A percentile compares a stretch with the other conserved stretches of the same genome.
These are phyloP conservation scores for Lactarius evosmus DNA, from an alignment of 768 basidiomycete species.

Conservation along the genomic window DNA sequence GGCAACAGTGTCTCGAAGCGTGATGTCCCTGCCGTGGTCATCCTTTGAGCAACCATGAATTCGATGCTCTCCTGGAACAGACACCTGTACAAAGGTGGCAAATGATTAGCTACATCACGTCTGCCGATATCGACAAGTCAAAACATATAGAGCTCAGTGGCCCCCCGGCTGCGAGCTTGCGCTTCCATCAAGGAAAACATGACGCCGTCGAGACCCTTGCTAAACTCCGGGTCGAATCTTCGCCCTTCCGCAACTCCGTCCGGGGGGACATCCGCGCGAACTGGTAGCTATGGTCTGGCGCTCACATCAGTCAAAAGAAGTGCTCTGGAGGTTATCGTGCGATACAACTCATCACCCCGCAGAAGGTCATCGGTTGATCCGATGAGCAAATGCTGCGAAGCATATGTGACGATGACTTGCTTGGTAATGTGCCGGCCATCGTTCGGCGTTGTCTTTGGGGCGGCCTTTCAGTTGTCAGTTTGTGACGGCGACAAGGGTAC, in stretches of 20 bases:
- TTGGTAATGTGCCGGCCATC: slow-evolving; percentile 88
- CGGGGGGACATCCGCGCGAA: slow-evolving; percentile 94
- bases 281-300: slow-evolving; percentile 94
- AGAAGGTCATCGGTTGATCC: slow-evolving; percentile 96
- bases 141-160: too few species aligned
- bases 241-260: slow-evolving; percentile 93
- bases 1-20: too few species aligned
- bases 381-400: slow-evolving; percentile 90
- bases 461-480: slow-evolving; percentile 46
- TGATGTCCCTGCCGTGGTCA: too few species aligned
- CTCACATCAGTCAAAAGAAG: slow-evolving; percentile 88
- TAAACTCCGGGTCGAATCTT: neutral
- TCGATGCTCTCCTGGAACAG: too few species aligned
- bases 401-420: slow-evolving; percentile 99
- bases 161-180: too few species aligned
- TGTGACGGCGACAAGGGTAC: slow-evolving; percentile 79
- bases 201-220: neutral
- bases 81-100: too few species aligned
- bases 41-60: too few species aligned
- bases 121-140: neutral
- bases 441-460: slow-evolving; percentile 50
- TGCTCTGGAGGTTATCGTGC: slow-evolving; percentile 92
- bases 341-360: slow-evolving; percentile 87
- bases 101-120: neutral
- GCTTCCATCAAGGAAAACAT: too few species aligned